Conservation (phyloP, 2,329 filamentous ascomycete species). For the Penicillium decumbens region DNA sequence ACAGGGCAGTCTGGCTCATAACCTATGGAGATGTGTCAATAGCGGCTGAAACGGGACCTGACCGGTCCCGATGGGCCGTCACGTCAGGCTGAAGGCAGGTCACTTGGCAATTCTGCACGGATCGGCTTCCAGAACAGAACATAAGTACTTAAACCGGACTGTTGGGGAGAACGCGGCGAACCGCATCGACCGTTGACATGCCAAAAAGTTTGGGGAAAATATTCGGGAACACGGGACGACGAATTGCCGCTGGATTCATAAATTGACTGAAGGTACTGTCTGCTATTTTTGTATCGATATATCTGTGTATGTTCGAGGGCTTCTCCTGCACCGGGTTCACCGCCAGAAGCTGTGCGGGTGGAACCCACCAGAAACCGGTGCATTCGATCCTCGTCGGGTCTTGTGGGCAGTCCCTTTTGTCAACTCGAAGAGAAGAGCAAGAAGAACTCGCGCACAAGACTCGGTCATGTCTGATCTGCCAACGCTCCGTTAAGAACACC, state of each 20-base stretch:
- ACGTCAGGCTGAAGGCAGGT: background rate
- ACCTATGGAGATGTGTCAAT: background rate
- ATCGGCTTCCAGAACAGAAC: background rate
- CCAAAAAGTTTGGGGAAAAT: background rate
- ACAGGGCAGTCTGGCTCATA: constrained; percentile 1
- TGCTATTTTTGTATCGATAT: constrained; percentile 1
- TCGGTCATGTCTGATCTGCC: constrained; percentile 53
- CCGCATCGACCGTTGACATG: background rate
- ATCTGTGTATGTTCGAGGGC: constrained; percentile 33
- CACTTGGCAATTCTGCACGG: background rate
- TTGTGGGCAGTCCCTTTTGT: background rate
- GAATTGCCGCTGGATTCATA: background rate
- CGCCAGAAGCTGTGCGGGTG: constrained; percentile 14
- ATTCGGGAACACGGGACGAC: background rate
- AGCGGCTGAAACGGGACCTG: background rate
- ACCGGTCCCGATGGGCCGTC: background rate
- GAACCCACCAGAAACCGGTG: constrained; percentile 31
- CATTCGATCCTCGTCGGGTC: constrained; percentile 33
- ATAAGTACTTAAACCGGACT: background rate
- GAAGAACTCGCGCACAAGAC: constrained; percentile 9
- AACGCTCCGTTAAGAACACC: constrained; percentile 77
- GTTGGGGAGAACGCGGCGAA: constrained; percentile 1
- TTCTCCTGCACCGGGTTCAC: constrained; percentile 41
- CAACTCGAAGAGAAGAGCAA: constrained; percentile 19
- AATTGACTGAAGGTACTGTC: constrained; percentile 3